Evolutionary conservation across 2,329 filamentous ascomycete genomes (phyloP).

Genomic region (Botrytis tulipae): DNA sequence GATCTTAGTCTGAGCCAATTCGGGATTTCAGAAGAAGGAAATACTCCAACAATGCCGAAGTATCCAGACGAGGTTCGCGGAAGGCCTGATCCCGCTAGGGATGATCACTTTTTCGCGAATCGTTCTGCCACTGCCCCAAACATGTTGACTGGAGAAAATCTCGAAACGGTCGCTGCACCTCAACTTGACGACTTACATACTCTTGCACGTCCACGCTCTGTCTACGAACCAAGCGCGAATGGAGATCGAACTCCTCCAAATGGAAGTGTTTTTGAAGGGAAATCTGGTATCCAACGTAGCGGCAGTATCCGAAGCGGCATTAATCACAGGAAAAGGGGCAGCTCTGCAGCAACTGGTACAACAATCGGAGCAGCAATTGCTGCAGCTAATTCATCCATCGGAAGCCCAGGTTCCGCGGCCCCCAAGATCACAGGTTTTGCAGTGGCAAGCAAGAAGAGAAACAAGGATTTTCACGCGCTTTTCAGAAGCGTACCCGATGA

Average conservation of each 20-base stretch:
- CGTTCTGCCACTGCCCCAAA: slow-evolving; percentile 12
- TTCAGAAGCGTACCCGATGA: slow-evolving; percentile 98
- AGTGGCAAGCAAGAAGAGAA: slow-evolving; percentile 92
- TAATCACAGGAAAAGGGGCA: slow-evolving; percentile 67
- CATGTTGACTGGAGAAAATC: slow-evolving; percentile 24
- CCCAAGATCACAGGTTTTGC: slow-evolving; percentile 91
- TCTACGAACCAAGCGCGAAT: slow-evolving; percentile 48
- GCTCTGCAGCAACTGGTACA: slow-evolving; percentile 63
- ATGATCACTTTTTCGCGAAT: slow-evolving; percentile 28
- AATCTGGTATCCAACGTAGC: slow-evolving; percentile 50
- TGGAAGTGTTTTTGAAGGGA: slow-evolving; percentile 64
- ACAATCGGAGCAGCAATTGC: slow-evolving; percentile 69
- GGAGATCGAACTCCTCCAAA: slow-evolving; percentile 65
- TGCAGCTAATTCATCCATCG: slow-evolving; percentile 68
- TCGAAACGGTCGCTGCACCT: slow-evolving; percentile 27
- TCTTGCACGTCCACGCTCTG: slow-evolving; percentile 45
- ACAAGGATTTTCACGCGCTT: slow-evolving; percentile 87
- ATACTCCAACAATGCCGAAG: slow-evolving; percentile 56
- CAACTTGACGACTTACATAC: slow-evolving; percentile 32
- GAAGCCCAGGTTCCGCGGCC: slow-evolving; percentile 57
- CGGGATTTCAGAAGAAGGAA: slow-evolving; percentile 66
- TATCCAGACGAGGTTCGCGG: slow-evolving; percentile 46
- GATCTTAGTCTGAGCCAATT: slow-evolving; percentile 87
- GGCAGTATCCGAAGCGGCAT: slow-evolving; percentile 66
- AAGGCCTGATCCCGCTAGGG: slow-evolving; percentile 29